These are phyloP conservation scores for Gaillardinia entomophila DNA, from an alignment of 805 yeast species.

Conservation along the genomic window DNA sequence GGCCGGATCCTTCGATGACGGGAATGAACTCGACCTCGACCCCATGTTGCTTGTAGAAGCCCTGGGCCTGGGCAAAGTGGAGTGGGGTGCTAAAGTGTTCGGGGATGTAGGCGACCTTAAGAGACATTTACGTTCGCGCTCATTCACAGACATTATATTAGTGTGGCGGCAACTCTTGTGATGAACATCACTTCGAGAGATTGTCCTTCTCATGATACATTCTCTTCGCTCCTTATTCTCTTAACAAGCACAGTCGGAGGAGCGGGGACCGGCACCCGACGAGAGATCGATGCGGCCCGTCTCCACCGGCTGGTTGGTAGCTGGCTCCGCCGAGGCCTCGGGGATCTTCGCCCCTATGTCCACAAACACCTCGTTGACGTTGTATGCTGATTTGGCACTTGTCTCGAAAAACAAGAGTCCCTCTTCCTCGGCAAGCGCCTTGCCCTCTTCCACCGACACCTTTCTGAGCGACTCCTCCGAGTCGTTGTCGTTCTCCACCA, in stretches of 20 bases:
- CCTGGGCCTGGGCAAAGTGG: slow-evolving; percentile 60
- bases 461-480: slow-evolving; percentile 56
- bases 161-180: no score
- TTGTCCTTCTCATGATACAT: no score
- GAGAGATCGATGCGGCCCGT: not conserved
- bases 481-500: slow-evolving; percentile 46
- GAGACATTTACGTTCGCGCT: no score
- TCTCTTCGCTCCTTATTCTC: no score
- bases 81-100: slow-evolving; percentile 91
- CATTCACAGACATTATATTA: no score
- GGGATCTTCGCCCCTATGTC: slow-evolving; percentile 89
- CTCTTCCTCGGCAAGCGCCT: slow-evolving; percentile 84
- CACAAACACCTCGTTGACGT: slow-evolving; percentile 86
- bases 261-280: not conserved
- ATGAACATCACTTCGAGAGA: no score
- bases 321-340: slow-evolving; percentile 13
- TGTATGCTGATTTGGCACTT: slow-evolving; percentile 84
- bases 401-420: slow-evolving; percentile 89
- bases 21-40: slow-evolving; percentile 59
- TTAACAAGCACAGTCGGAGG: not conserved
- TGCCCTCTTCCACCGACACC: slow-evolving; percentile 83
- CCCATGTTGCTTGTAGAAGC: slow-evolving; percentile 45
- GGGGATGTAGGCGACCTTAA: slow-evolving; percentile 78
- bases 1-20: slow-evolving; percentile 85
- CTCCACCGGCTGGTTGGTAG: not conserved